Evolutionary conservation across 805 yeast genomes (phyloP).

Genomic region (Metschnikowia peoriensis): DNA sequence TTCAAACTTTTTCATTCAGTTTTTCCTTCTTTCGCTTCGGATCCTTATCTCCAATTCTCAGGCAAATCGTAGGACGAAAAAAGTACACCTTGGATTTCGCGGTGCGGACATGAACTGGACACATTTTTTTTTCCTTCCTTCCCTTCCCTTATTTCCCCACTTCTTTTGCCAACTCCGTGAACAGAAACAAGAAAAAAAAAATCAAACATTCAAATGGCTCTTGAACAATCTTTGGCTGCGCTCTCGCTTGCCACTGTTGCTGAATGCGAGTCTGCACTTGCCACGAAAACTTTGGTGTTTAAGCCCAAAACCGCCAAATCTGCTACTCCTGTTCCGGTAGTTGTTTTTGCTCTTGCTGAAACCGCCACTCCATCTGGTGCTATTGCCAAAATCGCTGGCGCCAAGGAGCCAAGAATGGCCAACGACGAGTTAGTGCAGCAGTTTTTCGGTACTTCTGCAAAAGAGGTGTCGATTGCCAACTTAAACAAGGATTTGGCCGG

Average conservation of each 20-base stretch:
- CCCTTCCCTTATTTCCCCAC: background rate
- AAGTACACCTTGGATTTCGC: background rate
- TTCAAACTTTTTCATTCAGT: background rate
- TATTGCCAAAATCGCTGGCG: slow-evolving; percentile 65
- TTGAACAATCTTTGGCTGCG: slow-evolving; percentile 65
- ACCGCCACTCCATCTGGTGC: slow-evolving; percentile 67
- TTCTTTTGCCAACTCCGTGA: background rate
- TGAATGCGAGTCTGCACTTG: slow-evolving; percentile 44
- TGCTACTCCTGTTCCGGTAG: slow-evolving; percentile 73
- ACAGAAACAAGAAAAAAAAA: background rate
- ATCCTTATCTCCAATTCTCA: background rate
- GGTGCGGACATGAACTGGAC: background rate
- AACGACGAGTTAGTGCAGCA: slow-evolving; percentile 72
- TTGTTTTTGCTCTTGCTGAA: slow-evolving; percentile 70
- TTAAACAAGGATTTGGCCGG: slow-evolving; percentile 40
- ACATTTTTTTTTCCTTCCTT: background rate
- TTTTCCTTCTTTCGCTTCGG: background rate
- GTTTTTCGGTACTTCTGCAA: slow-evolving; percentile 55
- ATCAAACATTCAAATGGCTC: slow-evolving; percentile 45
- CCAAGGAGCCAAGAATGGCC: slow-evolving; percentile 86
- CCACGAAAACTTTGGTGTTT: slow-evolving; percentile 77
- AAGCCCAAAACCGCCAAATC: slow-evolving; percentile 89
- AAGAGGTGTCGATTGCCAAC: slow-evolving; percentile 61
- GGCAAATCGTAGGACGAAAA: background rate
- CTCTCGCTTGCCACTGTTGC: slow-evolving; percentile 59